A percentile compares a stretch with the other conserved stretches of the same genome.
phyloP scores from a whole-genome alignment of 805 yeast genomes.

The Ogataea salicorniae region DNA sequence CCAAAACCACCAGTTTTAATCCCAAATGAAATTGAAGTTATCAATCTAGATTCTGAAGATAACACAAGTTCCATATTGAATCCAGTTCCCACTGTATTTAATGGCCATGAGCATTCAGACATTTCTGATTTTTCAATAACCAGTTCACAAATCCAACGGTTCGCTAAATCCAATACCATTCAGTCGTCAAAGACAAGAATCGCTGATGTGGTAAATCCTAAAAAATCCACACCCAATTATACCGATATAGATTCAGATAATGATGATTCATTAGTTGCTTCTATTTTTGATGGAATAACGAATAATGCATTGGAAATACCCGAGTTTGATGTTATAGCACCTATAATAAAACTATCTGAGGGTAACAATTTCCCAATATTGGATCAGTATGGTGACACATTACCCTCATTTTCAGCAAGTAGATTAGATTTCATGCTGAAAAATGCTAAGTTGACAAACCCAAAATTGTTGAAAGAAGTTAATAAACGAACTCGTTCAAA shows the following conservation, averaged over 20 bases:
- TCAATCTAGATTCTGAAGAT: slow-evolving; percentile 9
- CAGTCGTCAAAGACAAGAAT: not conserved
- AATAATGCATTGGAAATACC: too few relatives aligned
- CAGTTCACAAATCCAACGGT: not conserved
- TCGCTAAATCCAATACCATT: not conserved
- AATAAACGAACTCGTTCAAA: slow-evolving; percentile 40
- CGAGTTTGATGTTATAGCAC: too few relatives aligned
- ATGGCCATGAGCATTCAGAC: not conserved
- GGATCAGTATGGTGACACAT: not conserved
- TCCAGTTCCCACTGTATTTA: too few relatives aligned
- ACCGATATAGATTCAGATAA: not conserved
- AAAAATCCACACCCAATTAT: not conserved
- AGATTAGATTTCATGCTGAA: slow-evolving; percentile 21
- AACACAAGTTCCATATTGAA: not conserved
- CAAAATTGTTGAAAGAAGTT: slow-evolving; percentile 20
- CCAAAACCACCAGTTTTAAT: not conserved
- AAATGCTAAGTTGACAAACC: slow-evolving; percentile 12
- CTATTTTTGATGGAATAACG: too few relatives aligned
- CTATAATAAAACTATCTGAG: too few relatives aligned
- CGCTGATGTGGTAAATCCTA: not conserved
- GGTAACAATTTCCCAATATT: too few relatives aligned
- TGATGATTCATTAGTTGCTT: not conserved
- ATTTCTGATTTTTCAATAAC: slow-evolving; percentile 3
- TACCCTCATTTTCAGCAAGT: not conserved
- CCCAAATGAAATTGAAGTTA: slow-evolving; percentile 1